phyloP scores from a whole-genome alignment of 371 early-diverging fungal genomes.

The Blakeslea trispora region DNA sequence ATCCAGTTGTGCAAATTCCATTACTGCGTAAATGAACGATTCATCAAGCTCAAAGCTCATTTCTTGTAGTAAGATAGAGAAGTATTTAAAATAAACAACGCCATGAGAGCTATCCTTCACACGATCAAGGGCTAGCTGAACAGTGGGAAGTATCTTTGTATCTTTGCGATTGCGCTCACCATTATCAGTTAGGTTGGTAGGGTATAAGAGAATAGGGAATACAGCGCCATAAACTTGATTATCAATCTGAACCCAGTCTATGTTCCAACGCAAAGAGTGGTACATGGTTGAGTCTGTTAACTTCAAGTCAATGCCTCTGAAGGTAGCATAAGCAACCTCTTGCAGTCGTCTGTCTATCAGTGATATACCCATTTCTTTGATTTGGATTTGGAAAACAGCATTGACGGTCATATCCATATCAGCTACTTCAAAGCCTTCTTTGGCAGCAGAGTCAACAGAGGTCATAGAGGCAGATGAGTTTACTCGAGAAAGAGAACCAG shows the following conservation, averaged over 20 bases:
- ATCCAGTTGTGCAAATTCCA: slow-evolving; percentile 84
- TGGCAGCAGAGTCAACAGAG: slow-evolving; percentile 23
- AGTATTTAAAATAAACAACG: slow-evolving; percentile 90
- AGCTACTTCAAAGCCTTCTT: slow-evolving; percentile 61
- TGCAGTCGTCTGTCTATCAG: slow-evolving; percentile 70
- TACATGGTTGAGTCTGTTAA: slow-evolving; percentile 77
- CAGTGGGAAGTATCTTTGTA: slow-evolving; percentile 56
- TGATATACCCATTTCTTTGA: slow-evolving; percentile 92
- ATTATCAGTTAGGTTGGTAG: slow-evolving; percentile 77
- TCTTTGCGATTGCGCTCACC: slow-evolving; percentile 42
- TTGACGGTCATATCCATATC: slow-evolving; percentile 62
- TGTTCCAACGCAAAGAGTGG: slow-evolving; percentile 71
- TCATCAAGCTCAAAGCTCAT: slow-evolving; percentile 92
- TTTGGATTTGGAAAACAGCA: slow-evolving; percentile 65
- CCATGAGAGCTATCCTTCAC: slow-evolving; percentile 88
- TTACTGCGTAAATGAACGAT: slow-evolving; percentile 80
- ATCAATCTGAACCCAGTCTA: slow-evolving; percentile 94
- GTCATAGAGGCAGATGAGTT: slow-evolving; percentile 20
- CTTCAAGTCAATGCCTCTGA: slow-evolving; percentile 72
- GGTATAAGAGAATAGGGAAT: slow-evolving; percentile 90
- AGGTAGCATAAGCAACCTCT: slow-evolving; percentile 86
- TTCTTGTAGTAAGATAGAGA: slow-evolving; percentile 88
- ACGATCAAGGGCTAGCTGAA: slow-evolving; percentile 67
- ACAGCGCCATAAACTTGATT: slow-evolving; percentile 87
- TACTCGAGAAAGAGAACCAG: slow-evolving; percentile 7